Percentiles rank a stretch among this genome's conserved stretches.
These are phyloP conservation scores for Leishmania lainsoni DNA, from an alignment of 208 protist genomes.

Conservation along the genomic window DNA sequence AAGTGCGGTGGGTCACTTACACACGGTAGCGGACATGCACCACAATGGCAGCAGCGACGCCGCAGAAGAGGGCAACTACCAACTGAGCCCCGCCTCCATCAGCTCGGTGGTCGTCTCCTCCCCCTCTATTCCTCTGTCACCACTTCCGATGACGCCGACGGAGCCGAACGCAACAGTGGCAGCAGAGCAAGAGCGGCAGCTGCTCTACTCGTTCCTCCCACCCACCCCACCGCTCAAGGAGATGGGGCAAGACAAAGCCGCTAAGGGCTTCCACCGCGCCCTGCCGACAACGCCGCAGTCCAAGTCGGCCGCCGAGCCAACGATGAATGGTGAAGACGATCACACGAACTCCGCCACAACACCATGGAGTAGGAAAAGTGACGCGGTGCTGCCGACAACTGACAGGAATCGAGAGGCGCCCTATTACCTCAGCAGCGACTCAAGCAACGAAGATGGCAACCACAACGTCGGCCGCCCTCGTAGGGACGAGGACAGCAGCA, in stretches of 20 bases:
- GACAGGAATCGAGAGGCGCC: too few relatives aligned
- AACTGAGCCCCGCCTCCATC: neutral
- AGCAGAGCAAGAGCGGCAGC: slow-evolving; percentile 12
- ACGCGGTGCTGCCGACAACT: neutral
- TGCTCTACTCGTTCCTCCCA: neutral
- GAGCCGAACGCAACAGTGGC: neutral
- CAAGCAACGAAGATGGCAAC: neutral
- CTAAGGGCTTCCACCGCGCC: neutral
- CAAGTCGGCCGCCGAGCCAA: neutral
- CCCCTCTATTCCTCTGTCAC: neutral
- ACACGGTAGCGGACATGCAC: neutral
- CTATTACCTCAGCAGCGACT: neutral
- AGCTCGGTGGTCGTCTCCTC: neutral
- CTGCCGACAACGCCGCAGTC: neutral
- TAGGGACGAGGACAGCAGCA: neutral
- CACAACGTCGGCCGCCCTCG: neutral
- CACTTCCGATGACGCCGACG: neutral
- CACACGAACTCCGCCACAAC: neutral
- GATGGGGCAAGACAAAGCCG: neutral
- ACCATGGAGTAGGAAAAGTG: neutral
- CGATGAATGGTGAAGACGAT: neutral
- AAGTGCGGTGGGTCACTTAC: neutral
- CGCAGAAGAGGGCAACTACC: neutral
- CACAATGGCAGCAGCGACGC: neutral
- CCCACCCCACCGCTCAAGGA: neutral